Evolutionary conservation across 2,329 filamentous ascomycete species (phyloP).

Genomic region (Diaporthe sp.): DNA sequence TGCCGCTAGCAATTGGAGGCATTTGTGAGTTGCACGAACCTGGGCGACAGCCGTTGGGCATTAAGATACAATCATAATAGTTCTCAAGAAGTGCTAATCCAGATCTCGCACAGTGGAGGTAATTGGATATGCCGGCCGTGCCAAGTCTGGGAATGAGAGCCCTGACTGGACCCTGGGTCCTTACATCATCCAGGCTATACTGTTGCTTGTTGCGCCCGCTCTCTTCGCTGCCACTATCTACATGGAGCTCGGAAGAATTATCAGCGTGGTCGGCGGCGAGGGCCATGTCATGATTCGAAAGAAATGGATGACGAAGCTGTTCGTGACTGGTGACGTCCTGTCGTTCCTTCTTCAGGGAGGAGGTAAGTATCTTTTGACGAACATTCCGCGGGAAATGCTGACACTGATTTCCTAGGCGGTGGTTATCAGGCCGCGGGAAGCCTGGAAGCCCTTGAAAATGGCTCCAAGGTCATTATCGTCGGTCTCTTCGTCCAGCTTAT

Average conservation of each 20-base stretch:
- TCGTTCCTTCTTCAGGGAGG: constrained; percentile 31
- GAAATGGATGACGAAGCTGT: constrained; percentile 33
- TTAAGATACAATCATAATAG: too few relatives aligned
- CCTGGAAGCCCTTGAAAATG: constrained; percentile 38
- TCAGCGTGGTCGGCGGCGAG: constrained; percentile 25
- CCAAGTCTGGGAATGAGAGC: constrained; percentile 14
- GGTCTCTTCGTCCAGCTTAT: constrained; percentile 65
- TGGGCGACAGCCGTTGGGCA: too few relatives aligned
- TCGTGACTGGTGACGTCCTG: constrained; percentile 30
- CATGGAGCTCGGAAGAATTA: constrained; percentile 34
- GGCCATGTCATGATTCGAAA: constrained; percentile 16
- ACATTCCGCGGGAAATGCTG: background rate
- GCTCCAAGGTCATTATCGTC: constrained; percentile 44
- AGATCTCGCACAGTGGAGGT: background rate
- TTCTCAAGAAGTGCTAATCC: background rate
- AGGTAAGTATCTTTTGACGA: background rate
- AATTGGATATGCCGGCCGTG: constrained; percentile 29
- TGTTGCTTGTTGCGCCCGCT: constrained; percentile 35
- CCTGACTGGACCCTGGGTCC: constrained; percentile 27
- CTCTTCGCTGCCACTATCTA: constrained; percentile 36
- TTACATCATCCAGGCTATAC: constrained; percentile 31
- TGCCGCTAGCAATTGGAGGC: constrained; percentile 65
- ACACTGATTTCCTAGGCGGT: background rate
- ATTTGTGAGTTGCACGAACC: constrained; percentile 54
- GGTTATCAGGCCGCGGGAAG: constrained; percentile 3